These are phyloP conservation scores for Backusella australiensis DNA, from an alignment of 192 early-diverging fungal species.

Conservation along the genomic window DNA sequence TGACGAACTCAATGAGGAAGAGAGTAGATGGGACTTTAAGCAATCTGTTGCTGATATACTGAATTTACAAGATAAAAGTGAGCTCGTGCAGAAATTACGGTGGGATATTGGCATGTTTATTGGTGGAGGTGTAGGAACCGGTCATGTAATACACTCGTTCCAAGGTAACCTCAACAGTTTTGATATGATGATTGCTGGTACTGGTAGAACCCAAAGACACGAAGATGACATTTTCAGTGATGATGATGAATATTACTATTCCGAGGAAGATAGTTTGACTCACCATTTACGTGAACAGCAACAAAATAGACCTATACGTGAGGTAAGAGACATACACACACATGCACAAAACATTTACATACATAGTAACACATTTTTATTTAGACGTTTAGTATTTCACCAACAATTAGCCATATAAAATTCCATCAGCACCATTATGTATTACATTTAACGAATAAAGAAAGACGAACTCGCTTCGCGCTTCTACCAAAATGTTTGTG, in stretches of 20 bases:
- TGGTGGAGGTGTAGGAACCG: conserved; percentile 30
- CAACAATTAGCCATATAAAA: background rate
- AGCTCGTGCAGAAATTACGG: conserved; percentile 10
- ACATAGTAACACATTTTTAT: background rate
- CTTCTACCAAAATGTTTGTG: conserved; percentile 14
- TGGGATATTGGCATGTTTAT: conserved; percentile 28
- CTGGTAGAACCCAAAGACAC: conserved; percentile 1
- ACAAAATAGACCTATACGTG: background rate
- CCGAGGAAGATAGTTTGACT: background rate
- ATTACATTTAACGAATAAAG: conserved; percentile 15
- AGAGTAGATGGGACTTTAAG: conserved; percentile 14
- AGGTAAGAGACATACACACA: background rate
- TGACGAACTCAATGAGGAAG: background rate
- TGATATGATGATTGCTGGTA: conserved; percentile 25
- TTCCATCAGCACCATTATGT: conserved; percentile 21
- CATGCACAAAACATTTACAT: background rate
- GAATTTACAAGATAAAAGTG: conserved; percentile 15
- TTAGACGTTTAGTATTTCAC: conserved; percentile 6
- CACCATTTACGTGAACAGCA: background rate
- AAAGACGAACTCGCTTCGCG: conserved; percentile 13
- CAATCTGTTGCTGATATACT: conserved; percentile 15
- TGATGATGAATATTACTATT: background rate
- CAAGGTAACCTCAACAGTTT: conserved; percentile 2
- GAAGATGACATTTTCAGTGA: background rate
- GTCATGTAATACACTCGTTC: conserved; percentile 23